Conservation (phyloP, 768 basidiomycete genomes). For the Rickenella mellea region DNA sequence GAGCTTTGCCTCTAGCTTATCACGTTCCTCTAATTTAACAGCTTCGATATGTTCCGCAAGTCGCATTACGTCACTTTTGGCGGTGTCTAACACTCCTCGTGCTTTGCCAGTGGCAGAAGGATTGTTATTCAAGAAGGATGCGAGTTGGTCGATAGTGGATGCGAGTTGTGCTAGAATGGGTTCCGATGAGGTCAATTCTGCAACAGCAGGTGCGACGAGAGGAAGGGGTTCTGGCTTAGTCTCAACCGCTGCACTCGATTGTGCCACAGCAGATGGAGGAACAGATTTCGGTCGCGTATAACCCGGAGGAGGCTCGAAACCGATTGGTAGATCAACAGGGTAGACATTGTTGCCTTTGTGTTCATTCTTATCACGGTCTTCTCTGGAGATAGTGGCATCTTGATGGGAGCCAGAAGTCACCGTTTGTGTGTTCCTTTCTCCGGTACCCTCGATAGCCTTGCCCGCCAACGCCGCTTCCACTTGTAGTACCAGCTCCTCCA, state of each 20-base stretch:
- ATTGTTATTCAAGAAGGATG: slow-evolving; percentile 70
- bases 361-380: slow-evolving; percentile 7
- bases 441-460: slow-evolving; percentile 24
- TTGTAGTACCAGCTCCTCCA: slow-evolving; percentile 56
- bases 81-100: slow-evolving; percentile 65
- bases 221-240: slow-evolving; percentile 46
- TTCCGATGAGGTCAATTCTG: slow-evolving; percentile 64
- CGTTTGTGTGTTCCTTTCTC: slow-evolving; percentile 18
- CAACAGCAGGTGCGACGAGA: slow-evolving; percentile 72
- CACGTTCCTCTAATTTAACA: slow-evolving; percentile 71
- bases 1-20: slow-evolving; percentile 50
- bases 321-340: slow-evolving; percentile 71
- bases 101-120: slow-evolving; percentile 60
- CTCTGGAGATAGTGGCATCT: slow-evolving; percentile 15
- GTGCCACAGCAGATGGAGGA: slow-evolving; percentile 23
- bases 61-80: slow-evolving; percentile 70
- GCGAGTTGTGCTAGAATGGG: slow-evolving; percentile 93
- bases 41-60: slow-evolving; percentile 71
- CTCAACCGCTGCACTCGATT: slow-evolving; percentile 12
- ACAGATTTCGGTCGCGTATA: slow-evolving; percentile 35
- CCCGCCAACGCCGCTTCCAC: slow-evolving; percentile 63
- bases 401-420: slow-evolving; percentile 16
- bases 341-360: slow-evolving; percentile 41
- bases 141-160: slow-evolving; percentile 84
- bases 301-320: slow-evolving; percentile 90